Evolutionary conservation across 306 rosid genomes (phyloP).

Genomic region (Hippophae rhamnoides): DNA sequence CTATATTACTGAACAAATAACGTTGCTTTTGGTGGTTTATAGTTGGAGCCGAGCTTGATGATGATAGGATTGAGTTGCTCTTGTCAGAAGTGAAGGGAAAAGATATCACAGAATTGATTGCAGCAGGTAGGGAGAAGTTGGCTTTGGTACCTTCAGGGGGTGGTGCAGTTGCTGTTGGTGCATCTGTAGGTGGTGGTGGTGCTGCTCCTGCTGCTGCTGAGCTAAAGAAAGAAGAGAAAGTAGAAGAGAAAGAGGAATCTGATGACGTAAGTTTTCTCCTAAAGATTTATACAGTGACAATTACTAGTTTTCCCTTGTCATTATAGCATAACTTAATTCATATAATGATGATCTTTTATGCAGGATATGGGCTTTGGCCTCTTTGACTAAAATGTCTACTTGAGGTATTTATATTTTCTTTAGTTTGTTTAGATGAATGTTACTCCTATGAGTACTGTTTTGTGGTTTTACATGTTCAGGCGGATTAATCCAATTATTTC

Average conservation of each 20-base stretch:
- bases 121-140: slow-evolving; percentile 56
- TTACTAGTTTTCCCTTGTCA: not conserved
- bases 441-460: too few species aligned
- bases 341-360: slow-evolving; percentile 12
- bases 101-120: slow-evolving; percentile 63
- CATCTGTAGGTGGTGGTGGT: slow-evolving; percentile 22
- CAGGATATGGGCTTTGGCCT: slow-evolving; percentile 89
- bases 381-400: slow-evolving; percentile 41
- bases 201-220: slow-evolving; percentile 56
- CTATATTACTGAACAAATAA: too few species aligned
- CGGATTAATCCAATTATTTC: too few species aligned
- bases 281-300: too few species aligned
- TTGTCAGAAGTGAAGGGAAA: slow-evolving; percentile 51
- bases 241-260: slow-evolving; percentile 67
- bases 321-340: not conserved
- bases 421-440: too few species aligned
- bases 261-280: slow-evolving; percentile 49
- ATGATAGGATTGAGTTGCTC: slow-evolving; percentile 36
- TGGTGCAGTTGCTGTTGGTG: slow-evolving; percentile 31
- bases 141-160: slow-evolving; percentile 71
- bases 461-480: too few species aligned
- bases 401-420: too few species aligned
- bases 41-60: slow-evolving; percentile 70
- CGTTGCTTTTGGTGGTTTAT: not conserved
- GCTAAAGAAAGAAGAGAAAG: slow-evolving; percentile 74